Conservation (phyloP, 2,329 filamentous ascomycete species). For the Fusarium sp. region DNA sequence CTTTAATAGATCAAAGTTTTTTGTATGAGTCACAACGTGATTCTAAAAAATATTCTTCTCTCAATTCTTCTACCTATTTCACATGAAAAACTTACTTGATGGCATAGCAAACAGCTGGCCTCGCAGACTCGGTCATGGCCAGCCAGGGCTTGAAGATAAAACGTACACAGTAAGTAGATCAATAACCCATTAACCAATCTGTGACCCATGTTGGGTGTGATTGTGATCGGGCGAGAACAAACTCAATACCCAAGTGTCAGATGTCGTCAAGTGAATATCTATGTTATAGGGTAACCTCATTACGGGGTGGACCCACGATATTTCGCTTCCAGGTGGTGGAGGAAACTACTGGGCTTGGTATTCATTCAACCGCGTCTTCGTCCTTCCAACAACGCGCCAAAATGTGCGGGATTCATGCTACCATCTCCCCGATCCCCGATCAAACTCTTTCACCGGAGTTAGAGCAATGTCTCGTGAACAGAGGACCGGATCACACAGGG, state of each 20-base stretch:
- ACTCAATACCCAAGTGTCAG: background rate
- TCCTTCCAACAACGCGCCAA: constrained; percentile 26
- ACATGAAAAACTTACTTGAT: background rate
- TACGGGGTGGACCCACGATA: constrained; percentile 9
- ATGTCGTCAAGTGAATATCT: background rate
- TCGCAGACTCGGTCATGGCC: too few species aligned
- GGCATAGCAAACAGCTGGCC: background rate
- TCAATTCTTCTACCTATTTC: too few species aligned
- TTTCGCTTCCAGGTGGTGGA: constrained; percentile 3
- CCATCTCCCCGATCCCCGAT: constrained; percentile 53
- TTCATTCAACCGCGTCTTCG: constrained; percentile 17
- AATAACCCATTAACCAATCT: too few species aligned
- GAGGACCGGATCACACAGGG: constrained; percentile 70
- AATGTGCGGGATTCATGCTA: constrained; percentile 72
- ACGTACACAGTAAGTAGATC: too few species aligned
- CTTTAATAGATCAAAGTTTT: too few species aligned
- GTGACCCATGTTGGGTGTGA: too few species aligned
- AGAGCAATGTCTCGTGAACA: constrained; percentile 60
- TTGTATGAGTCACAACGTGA: background rate
- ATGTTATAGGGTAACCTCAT: constrained; percentile 4
- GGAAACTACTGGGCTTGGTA: background rate
- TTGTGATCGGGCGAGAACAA: background rate
- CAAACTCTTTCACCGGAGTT: constrained; percentile 51
- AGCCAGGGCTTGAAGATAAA: too few species aligned
- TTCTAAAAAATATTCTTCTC: too few species aligned